Evolutionary conservation across 2,329 filamentous ascomycete genomes (phyloP), one percentile per base, ranked within the genome.

Genomic region (Orbilia oligospora): DNA sequence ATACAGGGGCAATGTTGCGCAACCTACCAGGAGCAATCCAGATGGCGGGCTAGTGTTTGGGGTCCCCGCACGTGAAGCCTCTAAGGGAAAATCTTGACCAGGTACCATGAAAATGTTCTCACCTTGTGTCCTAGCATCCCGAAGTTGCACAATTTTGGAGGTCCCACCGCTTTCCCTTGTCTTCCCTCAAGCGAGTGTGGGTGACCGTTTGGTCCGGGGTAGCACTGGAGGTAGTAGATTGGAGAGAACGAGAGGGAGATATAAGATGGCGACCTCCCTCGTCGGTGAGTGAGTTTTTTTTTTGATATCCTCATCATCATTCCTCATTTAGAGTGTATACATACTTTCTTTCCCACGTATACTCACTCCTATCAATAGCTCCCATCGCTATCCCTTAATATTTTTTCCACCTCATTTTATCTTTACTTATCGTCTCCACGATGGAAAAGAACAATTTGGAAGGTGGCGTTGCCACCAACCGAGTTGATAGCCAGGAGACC

Each of bases 51-150:
- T 36, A 67, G 66, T 48, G 63, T 73, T 77, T 77, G 27, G 67
- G 67, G 67, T 10, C 67, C 67, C 63, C 67, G 67, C 67, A 77
- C 67, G 73, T 71, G 67, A 61, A 61, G 56, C 56, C 36, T 61
- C 36, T 38, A 71, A 77, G 51, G 73, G 73, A 58, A 77, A 77
- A 53, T 75, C 71, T 44, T 22, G 65, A 68, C 65, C 41, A 41
- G 71, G 71, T 55, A 63, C 63, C 46, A 24, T 64, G 58, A 44
- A 71, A 69, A 51, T 56, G 70, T 68, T 73, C 70, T 53, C 36
- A 49, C 63, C 27, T 58, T 65, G 30, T 44, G 48, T 55, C 58
- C 51, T 41, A 71, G 27, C n/a, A 53, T 68, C 67, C 73, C 58
- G 33, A 76, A 65, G 58, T 44, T 65, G 64, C 49, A 64, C 36